Evolutionary conservation across 176 grass and related monocot genomes (phyloP), one percentile per base, ranked within the genome.

Genomic region (Aegilops longissima): DNA sequence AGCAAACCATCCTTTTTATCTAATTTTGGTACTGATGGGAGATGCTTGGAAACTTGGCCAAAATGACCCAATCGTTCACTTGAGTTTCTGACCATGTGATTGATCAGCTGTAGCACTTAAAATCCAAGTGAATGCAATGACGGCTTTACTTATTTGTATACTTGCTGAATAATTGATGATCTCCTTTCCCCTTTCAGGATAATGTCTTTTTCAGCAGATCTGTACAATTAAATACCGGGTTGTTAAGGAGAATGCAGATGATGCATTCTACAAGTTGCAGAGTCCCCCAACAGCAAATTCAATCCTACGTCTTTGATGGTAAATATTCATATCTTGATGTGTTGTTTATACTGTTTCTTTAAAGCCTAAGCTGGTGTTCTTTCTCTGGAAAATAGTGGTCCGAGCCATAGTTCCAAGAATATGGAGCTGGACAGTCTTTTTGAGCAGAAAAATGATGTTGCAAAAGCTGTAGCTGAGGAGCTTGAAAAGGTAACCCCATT

Each of bases 181-280:
- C 21, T 76, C 34, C 5, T 72, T 89, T 81, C 72, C 3, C 54
- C 20, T 33, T 74, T 84, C 88, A 95, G 96, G 96, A 96, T 75
- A 98, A 94, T 77, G 92, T 98, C 14, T 98, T 56, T 90, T 98
- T 66, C 92, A 98, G 62, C 89, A 96, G 24, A 84, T 98, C 17
- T 98, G 93, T 80, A 96, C 92, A 42, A 96, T 95, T 70, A 93
- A 98, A 21, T 98, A 96, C 62, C 83, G 93, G 54, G 69, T 96
- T 88, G 73, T 98, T 81, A 96, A 94, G 83, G 90, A 92, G 90
- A 76, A 89, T 47, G 96, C 92, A 74, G 96, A 96, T 69, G 93
- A 98, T 88, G 96, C 92, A 69, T 98, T 91, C 79, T 96, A 98
- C 80, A 93, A 98, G 80, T 86, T 98, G 86, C 92, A 98, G 90